These are phyloP conservation scores for Bipolaris bicolor DNA, from an alignment of 2,329 filamentous ascomycete genomes.

Conservation along the genomic window DNA sequence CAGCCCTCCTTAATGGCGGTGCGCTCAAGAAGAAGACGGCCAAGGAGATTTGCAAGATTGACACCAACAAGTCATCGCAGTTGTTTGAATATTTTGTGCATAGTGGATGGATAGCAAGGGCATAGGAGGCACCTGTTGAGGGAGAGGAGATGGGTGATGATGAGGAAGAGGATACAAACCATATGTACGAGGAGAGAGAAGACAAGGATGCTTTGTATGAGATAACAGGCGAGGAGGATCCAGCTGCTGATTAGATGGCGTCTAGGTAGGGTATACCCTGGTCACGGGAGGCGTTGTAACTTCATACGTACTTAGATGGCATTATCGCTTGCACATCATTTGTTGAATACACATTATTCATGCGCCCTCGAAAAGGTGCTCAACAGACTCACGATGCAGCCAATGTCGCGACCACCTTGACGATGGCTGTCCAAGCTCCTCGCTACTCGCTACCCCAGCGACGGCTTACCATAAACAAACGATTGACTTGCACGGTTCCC, in stretches of 20 bases:
- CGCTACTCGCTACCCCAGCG: conserved; percentile 14
- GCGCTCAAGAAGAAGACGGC: conserved; percentile 92
- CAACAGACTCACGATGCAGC: not conserved
- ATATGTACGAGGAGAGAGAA: too few relatives aligned
- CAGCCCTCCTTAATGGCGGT: conserved; percentile 88
- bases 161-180: too few relatives aligned
- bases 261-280: conserved; percentile 31
- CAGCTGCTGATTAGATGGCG: conserved; percentile 7
- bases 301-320: not conserved
- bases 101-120: conserved; percentile 89
- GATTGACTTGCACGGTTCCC: conserved; percentile 19
- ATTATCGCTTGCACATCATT: not conserved
- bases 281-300: conserved; percentile 16
- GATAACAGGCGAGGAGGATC: not conserved
- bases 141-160: not conserved
- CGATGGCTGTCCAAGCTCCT: conserved; percentile 8
- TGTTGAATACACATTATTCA: conserved; percentile 14
- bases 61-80: conserved; percentile 81
- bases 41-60: conserved; percentile 81
- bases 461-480: conserved; percentile 28
- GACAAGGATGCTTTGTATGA: too few relatives aligned
- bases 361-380: not conserved
- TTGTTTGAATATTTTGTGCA: conserved; percentile 96
- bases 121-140: conserved; percentile 51
- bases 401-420: not conserved